A percentile compares a stretch with the other conserved stretches of the same genome.
Conservation (phyloP, 192 early-diverging fungal genomes). For the Allomyces macrogynus region DNA sequence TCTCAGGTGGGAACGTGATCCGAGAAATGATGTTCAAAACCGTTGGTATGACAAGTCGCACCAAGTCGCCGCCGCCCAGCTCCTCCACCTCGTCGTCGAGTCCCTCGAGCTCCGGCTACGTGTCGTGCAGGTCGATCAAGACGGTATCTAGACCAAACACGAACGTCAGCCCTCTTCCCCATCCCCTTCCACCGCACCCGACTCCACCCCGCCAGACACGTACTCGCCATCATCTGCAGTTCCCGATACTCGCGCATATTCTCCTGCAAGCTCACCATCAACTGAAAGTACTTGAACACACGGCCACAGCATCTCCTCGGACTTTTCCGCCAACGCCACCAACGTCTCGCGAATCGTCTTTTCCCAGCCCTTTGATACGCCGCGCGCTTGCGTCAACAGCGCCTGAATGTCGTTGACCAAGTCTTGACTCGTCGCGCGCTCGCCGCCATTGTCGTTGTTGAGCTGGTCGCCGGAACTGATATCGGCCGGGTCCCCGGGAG, state of each 20-base stretch:
- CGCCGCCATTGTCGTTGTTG: no score
- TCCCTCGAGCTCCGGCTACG: not conserved
- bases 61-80: no score
- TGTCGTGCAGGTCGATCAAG: constrained; percentile 16
- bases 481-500: no score
- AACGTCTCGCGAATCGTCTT: constrained; percentile 18
- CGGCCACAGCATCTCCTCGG: constrained; percentile 22
- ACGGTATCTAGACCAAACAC: constrained; percentile 2
- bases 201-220: not conserved
- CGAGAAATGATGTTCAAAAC: no score
- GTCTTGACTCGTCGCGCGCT: not conserved
- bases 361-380: constrained; percentile 21
- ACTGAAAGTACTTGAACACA: constrained; percentile 23
- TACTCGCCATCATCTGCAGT: constrained; percentile 16
- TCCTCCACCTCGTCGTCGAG: no score
- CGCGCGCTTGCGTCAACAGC: constrained; percentile 13
- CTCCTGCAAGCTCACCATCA: constrained; percentile 23
- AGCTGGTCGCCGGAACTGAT: no score
- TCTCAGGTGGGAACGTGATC: no score
- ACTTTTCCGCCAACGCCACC: constrained; percentile 8
- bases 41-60: no score
- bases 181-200: not conserved
- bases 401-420: constrained; percentile 12
- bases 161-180: not conserved
- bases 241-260: constrained; percentile 28